These are phyloP conservation scores for Ophiostoma novo-ulmi DNA, from an alignment of 2,329 filamentous ascomycete genomes.

Conservation along the genomic window DNA sequence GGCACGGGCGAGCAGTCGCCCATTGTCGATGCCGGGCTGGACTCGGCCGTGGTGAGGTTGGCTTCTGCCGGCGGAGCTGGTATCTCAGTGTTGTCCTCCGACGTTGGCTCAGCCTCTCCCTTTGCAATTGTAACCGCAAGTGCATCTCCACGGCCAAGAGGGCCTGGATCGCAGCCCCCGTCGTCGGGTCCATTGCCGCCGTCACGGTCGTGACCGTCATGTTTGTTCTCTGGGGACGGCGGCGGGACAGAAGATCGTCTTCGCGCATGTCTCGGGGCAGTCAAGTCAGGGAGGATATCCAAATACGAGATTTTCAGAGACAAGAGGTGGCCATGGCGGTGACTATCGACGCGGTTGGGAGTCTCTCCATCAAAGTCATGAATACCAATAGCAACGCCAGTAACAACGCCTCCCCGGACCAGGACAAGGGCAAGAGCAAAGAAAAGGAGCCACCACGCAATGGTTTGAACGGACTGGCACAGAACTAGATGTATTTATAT, in stretches of 20 bases:
- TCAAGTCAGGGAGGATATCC: not conserved
- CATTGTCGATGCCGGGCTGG: not conserved
- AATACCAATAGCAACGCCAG: no score
- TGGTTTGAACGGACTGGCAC: not conserved
- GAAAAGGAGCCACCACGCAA: not conserved
- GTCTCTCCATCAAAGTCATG: not conserved
- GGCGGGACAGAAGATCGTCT: not conserved
- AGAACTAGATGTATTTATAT: not conserved
- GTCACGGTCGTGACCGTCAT: not conserved
- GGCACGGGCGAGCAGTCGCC: not conserved
- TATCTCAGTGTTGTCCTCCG: not conserved
- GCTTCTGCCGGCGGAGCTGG: not conserved
- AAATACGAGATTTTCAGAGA: not conserved
- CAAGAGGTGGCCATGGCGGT: not conserved
- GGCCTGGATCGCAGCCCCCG: not conserved
- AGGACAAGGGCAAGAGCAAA: not conserved
- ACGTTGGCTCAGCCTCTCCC: not conserved
- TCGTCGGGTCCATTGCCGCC: not conserved
- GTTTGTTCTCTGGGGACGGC: not conserved
- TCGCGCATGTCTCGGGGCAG: not conserved
- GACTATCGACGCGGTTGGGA: not conserved
- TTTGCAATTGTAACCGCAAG: not conserved
- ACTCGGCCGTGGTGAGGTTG: not conserved
- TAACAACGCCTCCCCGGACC: no score
- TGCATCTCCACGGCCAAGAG: not conserved